A percentile compares a stretch with the other conserved stretches of the same genome.
Conservation (phyloP, 345 rosid genomes). For the Euphorbia lathyris region DNA sequence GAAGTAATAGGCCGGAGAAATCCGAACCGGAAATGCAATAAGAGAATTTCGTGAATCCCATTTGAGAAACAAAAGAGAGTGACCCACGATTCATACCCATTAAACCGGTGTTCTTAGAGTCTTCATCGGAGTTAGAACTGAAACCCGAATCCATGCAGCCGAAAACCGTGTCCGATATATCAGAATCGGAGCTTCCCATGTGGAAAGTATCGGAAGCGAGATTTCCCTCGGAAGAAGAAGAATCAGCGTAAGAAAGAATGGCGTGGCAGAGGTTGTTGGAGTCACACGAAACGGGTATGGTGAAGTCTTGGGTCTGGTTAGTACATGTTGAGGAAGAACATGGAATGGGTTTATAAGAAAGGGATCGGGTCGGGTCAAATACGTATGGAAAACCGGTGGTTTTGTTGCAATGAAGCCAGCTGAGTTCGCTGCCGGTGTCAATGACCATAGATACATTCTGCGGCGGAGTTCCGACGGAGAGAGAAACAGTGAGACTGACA, state of each 20-base stretch:
- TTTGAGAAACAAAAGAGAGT: slow-evolving; percentile 71
- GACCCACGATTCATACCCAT: slow-evolving; percentile 95
- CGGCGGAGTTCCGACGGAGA: slow-evolving; percentile 83
- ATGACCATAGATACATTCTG: slow-evolving; percentile 84
- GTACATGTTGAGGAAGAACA: slow-evolving; percentile 74
- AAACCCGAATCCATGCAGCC: slow-evolving; percentile 86
- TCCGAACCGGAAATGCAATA: slow-evolving; percentile 81
- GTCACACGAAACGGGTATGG: slow-evolving; percentile 84
- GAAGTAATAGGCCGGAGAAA: slow-evolving; percentile 66
- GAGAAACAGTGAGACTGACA: slow-evolving; percentile 67
- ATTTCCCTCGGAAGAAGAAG: slow-evolving; percentile 80
- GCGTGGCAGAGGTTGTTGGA: slow-evolving; percentile 71
- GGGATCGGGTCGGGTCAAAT: slow-evolving; percentile 62
- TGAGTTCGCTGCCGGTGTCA: slow-evolving; percentile 92
- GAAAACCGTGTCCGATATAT: slow-evolving; percentile 53
- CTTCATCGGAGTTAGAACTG: slow-evolving; percentile 69
- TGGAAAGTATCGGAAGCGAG: slow-evolving; percentile 66
- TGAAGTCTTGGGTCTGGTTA: slow-evolving; percentile 61
- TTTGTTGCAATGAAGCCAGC: slow-evolving; percentile 85
- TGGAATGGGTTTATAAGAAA: slow-evolving; percentile 56
- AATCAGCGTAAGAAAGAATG: slow-evolving; percentile 75
- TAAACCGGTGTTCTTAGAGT: slow-evolving; percentile 62
- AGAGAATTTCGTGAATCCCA: slow-evolving; percentile 79
- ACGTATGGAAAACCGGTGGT: slow-evolving; percentile 28
- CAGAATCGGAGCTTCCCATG: slow-evolving; percentile 50